Percentiles rank a stretch among this genome's conserved stretches.
Conservation (phyloP, 495 filamentous ascomycete species). For the Venustampulla echinocandica region DNA sequence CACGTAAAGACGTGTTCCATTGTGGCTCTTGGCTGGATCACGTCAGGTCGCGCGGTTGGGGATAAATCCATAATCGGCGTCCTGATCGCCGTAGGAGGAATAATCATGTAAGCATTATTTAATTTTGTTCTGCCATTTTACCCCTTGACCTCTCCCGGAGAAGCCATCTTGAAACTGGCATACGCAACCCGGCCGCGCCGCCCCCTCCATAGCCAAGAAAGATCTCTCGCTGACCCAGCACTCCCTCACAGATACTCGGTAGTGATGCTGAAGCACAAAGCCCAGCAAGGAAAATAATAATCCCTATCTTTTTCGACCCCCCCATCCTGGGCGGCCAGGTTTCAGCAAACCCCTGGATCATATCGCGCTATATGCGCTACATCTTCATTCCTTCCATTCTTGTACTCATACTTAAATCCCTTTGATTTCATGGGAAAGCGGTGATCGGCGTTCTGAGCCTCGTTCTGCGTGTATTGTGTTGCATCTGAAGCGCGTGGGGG, state of each 20-base stretch:
- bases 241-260: conserved; percentile 36
- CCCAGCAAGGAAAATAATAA: conserved; percentile 9
- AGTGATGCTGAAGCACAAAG: conserved; percentile 37
- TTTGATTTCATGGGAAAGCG: neutral
- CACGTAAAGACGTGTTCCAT: conserved; percentile 56
- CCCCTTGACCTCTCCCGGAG: too few species aligned
- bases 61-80: conserved; percentile 46
- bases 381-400: neutral
- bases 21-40: conserved; percentile 48
- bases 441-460: neutral
- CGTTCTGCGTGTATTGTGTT: too few species aligned
- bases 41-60: conserved; percentile 39
- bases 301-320: conserved; percentile 9
- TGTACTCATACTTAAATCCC: conserved; percentile 1
- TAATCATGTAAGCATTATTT: conserved; percentile 37
- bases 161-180: too few species aligned
- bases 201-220: too few species aligned
- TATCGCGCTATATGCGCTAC: too few species aligned
- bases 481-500: too few species aligned
- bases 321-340: neutral
- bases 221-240: conserved; percentile 5
- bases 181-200: too few species aligned
- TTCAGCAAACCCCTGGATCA: too few species aligned
- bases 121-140: too few species aligned
- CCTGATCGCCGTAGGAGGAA: conserved; percentile 45